Evolutionary conservation across 352 stramenopile species (phyloP), one percentile per base, ranked within the genome.

Genomic region (Aphanomyces cochlioides): DNA sequence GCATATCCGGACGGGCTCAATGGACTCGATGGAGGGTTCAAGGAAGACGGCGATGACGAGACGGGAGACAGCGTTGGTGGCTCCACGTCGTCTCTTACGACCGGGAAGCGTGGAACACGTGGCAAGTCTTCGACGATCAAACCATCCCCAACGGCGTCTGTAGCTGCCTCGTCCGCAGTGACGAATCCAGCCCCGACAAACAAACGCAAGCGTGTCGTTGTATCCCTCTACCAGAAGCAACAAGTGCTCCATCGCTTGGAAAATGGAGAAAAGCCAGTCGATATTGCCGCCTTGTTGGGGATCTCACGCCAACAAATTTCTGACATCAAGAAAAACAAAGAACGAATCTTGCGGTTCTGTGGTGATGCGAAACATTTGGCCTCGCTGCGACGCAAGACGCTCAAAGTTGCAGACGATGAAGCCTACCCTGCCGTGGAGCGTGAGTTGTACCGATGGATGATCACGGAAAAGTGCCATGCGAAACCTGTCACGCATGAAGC

Each of bases 251-350:
- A 88, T 73, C 86, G 83, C 7, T 75, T 93, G 13, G 84, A 90
- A 13, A 47, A 73, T 15, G 84, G 86, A 45, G 86, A 93, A 47
- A 80, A 84, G 68, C 86, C 86, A 7, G 75, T 88, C 7, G 68
- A 74, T 40, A 84, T 93, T 74, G 82, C 86, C 7, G 73, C 75
- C 0, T 64, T 77, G 28, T 90, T 90, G 66, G 82, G 79, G 41
- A 93, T 93, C 71, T 89, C 79, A 50, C 80, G 86, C 1, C 86
- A 93, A 72, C 86, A 93, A 72, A 81, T 93, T 8, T 92, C 84
- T 15, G 86, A 93, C 70, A 92, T 93, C 68, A 93, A 93, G 76
- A 93, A 92, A 73, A 93, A 93, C 77, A 77, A 77, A 47, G 82
- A 89, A 7, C 77, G 86, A 40, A 93, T 93, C 65, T 64, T 93